Evolutionary conservation across 2,329 filamentous ascomycete genomes (phyloP), one percentile per base, ranked within the genome.

Genomic region (Colletotrichum sp.): DNA sequence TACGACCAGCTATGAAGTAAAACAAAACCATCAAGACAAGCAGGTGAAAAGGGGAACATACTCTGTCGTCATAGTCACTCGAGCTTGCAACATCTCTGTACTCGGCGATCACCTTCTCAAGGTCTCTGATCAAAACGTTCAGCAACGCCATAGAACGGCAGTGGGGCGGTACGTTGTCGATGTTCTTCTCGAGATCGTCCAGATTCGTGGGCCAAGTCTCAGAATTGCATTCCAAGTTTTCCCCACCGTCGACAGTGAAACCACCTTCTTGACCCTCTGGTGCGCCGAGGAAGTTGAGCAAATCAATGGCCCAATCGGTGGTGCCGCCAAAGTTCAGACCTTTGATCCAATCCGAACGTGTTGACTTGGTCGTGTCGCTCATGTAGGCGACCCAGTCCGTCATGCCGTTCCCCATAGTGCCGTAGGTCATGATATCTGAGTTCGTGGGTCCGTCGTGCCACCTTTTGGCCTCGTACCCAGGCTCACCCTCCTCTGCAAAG

Each of bases 341-440:
- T 14, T 55, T 26, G 52, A 74, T 72, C 18, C 59, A 55, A 4
- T 39, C n/a, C 4, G 57, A 12, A 18, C 79, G 71, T 3, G 10
- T 8, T 2, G 34, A 28, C 63, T 80, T 78, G n/a, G 43, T 77
- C 6, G 48, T 36, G 14, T 76, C 68, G 57, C 30, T 64, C 79
- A 80, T 80, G 55, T 78, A 79, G 1, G 79, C 80, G 79, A 79
- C 79, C 71, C 76, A 80, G 39, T 48, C 39, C 39, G 39, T 48
- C 39, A 48, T 48, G 39, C 39, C 39, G 18, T n/a, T 48, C 36
- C 81, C 72, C 1, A 59, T 64, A 6, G 77, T 70, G 13, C 79
- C 76, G 10, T 81, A 82, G 12, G 78, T 78, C n/a, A 81, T 69
- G 21, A 79, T 78, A 24, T 80, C 76, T 10, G 75, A 75, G 3